A percentile compares a stretch with the other conserved stretches of the same genome.
Evolutionary conservation across 2,329 filamentous ascomycete genomes (phyloP).

Genomic region (Colletotrichum sp.): DNA sequence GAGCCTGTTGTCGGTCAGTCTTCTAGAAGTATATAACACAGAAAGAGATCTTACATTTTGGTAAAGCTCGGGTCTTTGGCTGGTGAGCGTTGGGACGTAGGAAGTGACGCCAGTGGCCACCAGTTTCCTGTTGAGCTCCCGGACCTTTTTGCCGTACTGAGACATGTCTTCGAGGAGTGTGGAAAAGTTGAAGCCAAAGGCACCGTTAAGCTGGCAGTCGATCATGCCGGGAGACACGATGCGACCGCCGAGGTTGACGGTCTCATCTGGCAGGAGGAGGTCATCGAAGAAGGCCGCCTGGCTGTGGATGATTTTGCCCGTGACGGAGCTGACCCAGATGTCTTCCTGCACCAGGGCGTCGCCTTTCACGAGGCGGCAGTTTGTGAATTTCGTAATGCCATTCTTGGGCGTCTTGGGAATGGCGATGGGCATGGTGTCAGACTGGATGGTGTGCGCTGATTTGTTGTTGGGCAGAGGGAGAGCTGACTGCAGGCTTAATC

Average conservation of each 20-base stretch:
- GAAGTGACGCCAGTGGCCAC: slow-evolving; percentile 85
- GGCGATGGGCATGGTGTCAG: slow-evolving; percentile 53
- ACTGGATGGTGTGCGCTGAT: slow-evolving; percentile 26
- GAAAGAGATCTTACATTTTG: slow-evolving; percentile 60
- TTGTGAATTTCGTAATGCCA: slow-evolving; percentile 85
- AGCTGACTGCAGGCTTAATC: not conserved
- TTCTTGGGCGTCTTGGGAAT: slow-evolving; percentile 43
- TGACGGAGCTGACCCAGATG: slow-evolving; percentile 85
- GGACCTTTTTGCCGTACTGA: slow-evolving; percentile 75
- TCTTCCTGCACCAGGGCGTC: slow-evolving; percentile 75
- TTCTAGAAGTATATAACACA: not conserved
- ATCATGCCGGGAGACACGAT: slow-evolving; percentile 88
- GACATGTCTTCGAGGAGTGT: slow-evolving; percentile 71
- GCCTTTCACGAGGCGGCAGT: slow-evolving; percentile 78
- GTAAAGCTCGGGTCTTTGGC: slow-evolving; percentile 82
- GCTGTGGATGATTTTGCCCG: slow-evolving; percentile 81
- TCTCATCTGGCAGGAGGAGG: slow-evolving; percentile 71
- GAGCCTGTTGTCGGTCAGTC: slow-evolving; percentile 46
- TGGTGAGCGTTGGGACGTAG: slow-evolving; percentile 85
- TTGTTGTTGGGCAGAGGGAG: slow-evolving; percentile 1
- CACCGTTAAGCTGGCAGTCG: slow-evolving; percentile 90
- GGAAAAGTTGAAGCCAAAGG: slow-evolving; percentile 92
- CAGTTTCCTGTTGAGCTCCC: slow-evolving; percentile 72
- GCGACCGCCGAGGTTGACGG: slow-evolving; percentile 80
- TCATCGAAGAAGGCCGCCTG: slow-evolving; percentile 73